These are phyloP conservation scores for Auricularia sp. DNA, from an alignment of 768 basidiomycete species.

Conservation along the genomic window DNA sequence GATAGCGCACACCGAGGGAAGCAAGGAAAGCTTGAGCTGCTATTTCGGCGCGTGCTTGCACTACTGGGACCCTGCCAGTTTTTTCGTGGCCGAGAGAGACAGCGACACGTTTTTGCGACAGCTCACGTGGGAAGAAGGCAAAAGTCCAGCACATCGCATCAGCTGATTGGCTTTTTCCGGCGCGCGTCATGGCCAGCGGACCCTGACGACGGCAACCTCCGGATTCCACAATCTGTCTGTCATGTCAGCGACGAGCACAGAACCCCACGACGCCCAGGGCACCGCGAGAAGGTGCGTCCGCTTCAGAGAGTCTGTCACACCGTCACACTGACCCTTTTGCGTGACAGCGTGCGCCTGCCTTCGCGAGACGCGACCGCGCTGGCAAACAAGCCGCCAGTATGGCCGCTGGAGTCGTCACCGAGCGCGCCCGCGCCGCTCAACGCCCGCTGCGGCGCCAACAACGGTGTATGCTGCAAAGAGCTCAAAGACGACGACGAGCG, in stretches of 20 bases:
- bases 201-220: not conserved
- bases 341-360: not conserved
- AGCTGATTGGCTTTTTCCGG: no score
- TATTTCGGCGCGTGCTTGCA: no score
- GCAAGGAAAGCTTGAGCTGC: no score
- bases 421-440: conserved; percentile 7
- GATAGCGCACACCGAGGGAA: no score
- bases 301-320: not conserved
- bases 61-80: no score
- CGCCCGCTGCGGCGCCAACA: conserved; percentile 1
- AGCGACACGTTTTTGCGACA: no score
- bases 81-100: no score
- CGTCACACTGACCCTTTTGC: no score
- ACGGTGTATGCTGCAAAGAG: conserved; percentile 81
- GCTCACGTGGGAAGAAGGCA: no score
- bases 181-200: not conserved
- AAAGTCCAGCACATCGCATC: no score
- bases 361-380: not conserved
- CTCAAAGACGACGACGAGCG: conserved; percentile 72
- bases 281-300: not conserved
- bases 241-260: not conserved
- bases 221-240: not conserved
- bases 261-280: not conserved
- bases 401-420: not conserved
- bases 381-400: not conserved